Conservation (phyloP, 805 yeast genomes). For the Candida maltosa region DNA sequence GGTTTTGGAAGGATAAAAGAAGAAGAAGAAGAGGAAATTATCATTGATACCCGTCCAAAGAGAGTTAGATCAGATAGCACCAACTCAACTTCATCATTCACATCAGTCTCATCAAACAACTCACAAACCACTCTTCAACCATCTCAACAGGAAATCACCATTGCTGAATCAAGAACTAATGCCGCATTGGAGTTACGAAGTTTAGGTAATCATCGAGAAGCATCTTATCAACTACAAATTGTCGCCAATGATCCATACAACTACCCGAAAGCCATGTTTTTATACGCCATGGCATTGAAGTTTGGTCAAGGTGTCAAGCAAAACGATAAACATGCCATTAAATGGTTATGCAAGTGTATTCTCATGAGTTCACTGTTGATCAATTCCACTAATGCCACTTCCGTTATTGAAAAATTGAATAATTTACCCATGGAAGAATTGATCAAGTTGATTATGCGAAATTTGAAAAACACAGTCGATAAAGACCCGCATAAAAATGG, state of each 20-base stretch:
- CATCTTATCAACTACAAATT: constrained; percentile 62
- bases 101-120: no score
- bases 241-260: constrained; percentile 61
- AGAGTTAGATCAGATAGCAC: no score
- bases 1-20: no score
- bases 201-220: constrained; percentile 61
- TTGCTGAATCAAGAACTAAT: constrained; percentile 27
- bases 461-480: constrained; percentile 14
- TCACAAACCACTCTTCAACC: constrained; percentile 8
- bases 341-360: constrained; percentile 56
- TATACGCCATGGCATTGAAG: constrained; percentile 65
- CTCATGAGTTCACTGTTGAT: constrained; percentile 11
- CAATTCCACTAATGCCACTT: constrained; percentile 9
- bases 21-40: no score
- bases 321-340: constrained; percentile 51
- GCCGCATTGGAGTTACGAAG: constrained; percentile 50
- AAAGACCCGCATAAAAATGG: constrained; percentile 15
- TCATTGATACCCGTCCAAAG: no score
- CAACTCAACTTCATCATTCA: no score
- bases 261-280: constrained; percentile 57
- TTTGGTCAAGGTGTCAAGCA: constrained; percentile 66
- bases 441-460: constrained; percentile 20
- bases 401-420: constrained; percentile 22
- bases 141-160: constrained; percentile 4
- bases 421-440: constrained; percentile 26